Evolutionary conservation across 78 protist genomes (phyloP).

Genomic region (Guillardia theta): DNA sequence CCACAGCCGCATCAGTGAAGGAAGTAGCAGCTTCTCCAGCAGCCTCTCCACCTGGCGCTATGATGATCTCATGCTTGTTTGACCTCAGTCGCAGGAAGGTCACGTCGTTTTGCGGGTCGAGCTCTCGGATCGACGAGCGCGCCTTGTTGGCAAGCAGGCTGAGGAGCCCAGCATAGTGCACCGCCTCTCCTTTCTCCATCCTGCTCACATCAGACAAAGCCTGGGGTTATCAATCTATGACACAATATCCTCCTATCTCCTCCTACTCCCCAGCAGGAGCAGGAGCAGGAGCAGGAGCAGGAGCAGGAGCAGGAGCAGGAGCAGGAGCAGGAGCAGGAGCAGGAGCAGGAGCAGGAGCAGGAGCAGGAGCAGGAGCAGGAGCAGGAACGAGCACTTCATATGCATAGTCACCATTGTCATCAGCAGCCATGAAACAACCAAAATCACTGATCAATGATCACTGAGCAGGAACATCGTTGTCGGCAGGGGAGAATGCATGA

Average conservation of each 20-base stretch:
- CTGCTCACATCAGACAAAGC: not conserved
- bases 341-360: no score
- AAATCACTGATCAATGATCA: no score
- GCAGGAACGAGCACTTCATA: not conserved
- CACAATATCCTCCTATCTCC: not conserved
- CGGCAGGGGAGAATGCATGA: no score
- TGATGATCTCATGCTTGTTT: slow-evolving; percentile 45
- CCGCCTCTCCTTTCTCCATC: slow-evolving; percentile 26
- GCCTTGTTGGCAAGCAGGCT: not conserved
- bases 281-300: no score
- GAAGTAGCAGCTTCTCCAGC: no score
- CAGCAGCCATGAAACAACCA: not conserved
- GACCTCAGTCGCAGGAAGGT: slow-evolving; percentile 48
- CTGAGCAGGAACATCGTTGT: no score
- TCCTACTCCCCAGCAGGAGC: not conserved
- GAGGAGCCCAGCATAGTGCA: slow-evolving; percentile 39
- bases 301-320: no score
- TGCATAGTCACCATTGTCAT: not conserved
- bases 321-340: no score
- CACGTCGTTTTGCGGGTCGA: slow-evolving; percentile 49
- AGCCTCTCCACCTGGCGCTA: slow-evolving; percentile 59
- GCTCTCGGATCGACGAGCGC: slow-evolving; percentile 42
- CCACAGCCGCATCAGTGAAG: not conserved
- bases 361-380: not conserved
- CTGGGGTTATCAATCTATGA: not conserved